A percentile compares a stretch with the other conserved stretches of the same genome.
Evolutionary conservation across 306 rosid species (phyloP).

Genomic region (Biancaea sappan): DNA sequence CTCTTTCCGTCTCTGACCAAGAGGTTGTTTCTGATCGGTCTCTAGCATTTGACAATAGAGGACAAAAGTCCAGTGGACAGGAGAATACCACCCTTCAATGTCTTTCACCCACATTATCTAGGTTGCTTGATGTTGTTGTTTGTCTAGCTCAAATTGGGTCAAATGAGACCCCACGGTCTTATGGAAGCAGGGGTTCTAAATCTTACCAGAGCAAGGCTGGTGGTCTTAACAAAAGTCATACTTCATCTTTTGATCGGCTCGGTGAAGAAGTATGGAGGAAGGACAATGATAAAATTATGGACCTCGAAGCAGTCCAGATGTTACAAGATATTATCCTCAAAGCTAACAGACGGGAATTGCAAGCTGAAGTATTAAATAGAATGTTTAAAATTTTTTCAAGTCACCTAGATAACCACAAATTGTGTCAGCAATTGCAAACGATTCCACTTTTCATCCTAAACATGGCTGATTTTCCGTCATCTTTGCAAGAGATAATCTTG

Average conservation of each 20-base stretch:
- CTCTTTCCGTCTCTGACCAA: conserved; percentile 48
- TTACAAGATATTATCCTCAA: conserved; percentile 97
- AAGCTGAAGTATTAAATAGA: conserved; percentile 95
- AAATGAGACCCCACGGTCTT: conserved; percentile 55
- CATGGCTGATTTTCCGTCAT: conserved; percentile 86
- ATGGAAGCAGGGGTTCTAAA: conserved; percentile 68
- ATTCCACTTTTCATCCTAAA: conserved; percentile 96
- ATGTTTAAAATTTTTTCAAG: conserved; percentile 95
- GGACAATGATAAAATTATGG: conserved; percentile 88
- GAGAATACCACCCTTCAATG: conserved; percentile 51
- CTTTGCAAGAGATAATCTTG: conserved; percentile 87
- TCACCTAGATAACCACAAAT: conserved; percentile 87
- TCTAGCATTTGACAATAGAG: conserved; percentile 38
- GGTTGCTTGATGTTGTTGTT: conserved; percentile 98
- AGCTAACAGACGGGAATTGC: conserved; percentile 79
- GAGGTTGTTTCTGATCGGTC: conserved; percentile 51
- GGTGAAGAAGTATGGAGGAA: conserved; percentile 91
- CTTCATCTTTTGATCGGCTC: conserved; percentile 71
- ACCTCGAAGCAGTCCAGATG: conserved; percentile 99
- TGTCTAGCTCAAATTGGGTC: conserved; percentile 93
- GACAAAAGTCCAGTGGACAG: conserved; percentile 47
- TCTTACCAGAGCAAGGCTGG: conserved; percentile 67
- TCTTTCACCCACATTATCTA: conserved; percentile 75
- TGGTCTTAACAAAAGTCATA: conserved; percentile 68
- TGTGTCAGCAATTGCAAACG: conserved; percentile 93